Evolutionary conservation across 2,329 filamentous ascomycete genomes (phyloP), one percentile per base, ranked within the genome.

Genomic region (Beauveria sp.): DNA sequence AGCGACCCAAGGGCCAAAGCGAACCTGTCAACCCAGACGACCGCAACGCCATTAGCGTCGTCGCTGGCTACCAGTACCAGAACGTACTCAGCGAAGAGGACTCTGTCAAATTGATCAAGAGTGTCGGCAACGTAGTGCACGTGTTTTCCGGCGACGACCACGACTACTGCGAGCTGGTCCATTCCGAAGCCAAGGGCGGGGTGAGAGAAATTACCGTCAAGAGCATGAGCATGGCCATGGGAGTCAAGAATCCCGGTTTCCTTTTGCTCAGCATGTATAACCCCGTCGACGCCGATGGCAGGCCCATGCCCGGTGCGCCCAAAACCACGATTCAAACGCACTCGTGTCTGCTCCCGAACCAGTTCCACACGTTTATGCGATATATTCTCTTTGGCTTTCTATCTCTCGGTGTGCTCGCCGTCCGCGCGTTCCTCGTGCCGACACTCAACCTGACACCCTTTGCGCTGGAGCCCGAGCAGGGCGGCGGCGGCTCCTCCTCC

Each of bases 81-180:
- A 99, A 97, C 68, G 93, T 97, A 3, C 83, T 99, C 28, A 89
- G 83, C 56, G 85, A 88, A 55, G 81, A 84, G 2, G 86, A 97
- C 66, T 95, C 93, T 0, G 81, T 86, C 51, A 86, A 87, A 57
- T 78, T 99, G 43, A 78, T 96, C 47, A 82, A 87, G 63, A 90
- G 87, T 65, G 80, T 96, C 40, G 92, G 91, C 40, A 90, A 95
- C 64, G 85, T 98, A 14, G 81, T 85, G 3, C 89, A 95, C 66
- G 89, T 93, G 49, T 99, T 98, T 71, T 96, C 92, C 0, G 95
- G 95, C 12, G 95, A 99, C 68, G 95, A 99, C 70, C 95, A 99
- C 76, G 95, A 99, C 76, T 97, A 98, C 76, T 99, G 95, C 75
- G 93, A 96, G 69, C 77, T 98, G 7, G 81, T 87, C 0, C 95